phyloP scores from a whole-genome alignment of 2,329 filamentous ascomycete species.

The Aureobasidium vineae region DNA sequence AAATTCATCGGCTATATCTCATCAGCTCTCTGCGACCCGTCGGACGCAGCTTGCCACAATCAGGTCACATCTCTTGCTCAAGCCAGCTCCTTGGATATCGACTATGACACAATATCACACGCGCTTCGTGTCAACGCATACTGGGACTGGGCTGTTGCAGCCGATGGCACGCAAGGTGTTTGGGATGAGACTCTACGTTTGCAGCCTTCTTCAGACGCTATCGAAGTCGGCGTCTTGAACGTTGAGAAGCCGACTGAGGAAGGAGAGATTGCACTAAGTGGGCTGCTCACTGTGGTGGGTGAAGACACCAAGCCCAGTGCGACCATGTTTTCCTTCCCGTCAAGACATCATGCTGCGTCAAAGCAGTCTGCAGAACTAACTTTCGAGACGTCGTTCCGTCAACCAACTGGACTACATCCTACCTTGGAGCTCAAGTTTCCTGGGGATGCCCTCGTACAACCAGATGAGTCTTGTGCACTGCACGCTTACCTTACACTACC shows the following conservation, averaged over 20 bases:
- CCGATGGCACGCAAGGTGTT: constrained; percentile 33
- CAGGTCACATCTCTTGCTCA: constrained; percentile 49
- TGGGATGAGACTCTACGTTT: constrained; percentile 47
- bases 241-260: constrained; percentile 62
- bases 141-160: constrained; percentile 49
- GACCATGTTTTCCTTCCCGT: constrained; percentile 79
- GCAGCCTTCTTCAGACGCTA: constrained; percentile 49
- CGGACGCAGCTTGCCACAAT: constrained; percentile 48
- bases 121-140: constrained; percentile 63
- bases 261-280: constrained; percentile 75
- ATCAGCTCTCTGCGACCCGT: background rate
- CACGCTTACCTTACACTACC: constrained; percentile 83
- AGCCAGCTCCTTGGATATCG: constrained; percentile 70
- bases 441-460: constrained; percentile 51
- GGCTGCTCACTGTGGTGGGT: constrained; percentile 74
- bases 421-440: constrained; percentile 68
- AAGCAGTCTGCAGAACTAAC: constrained; percentile 39
- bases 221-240: constrained; percentile 79
- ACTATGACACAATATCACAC: constrained; percentile 69
- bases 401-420: constrained; percentile 80
- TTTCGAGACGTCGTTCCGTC: constrained; percentile 62
- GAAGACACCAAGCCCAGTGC: constrained; percentile 68
- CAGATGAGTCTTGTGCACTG: constrained; percentile 61
- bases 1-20: constrained; percentile 16
- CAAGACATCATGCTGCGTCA: constrained; percentile 66